Evolutionary conservation across 1,284 basidiomycete species (phyloP).

Genomic region (Malassezia yamatoensis): DNA sequence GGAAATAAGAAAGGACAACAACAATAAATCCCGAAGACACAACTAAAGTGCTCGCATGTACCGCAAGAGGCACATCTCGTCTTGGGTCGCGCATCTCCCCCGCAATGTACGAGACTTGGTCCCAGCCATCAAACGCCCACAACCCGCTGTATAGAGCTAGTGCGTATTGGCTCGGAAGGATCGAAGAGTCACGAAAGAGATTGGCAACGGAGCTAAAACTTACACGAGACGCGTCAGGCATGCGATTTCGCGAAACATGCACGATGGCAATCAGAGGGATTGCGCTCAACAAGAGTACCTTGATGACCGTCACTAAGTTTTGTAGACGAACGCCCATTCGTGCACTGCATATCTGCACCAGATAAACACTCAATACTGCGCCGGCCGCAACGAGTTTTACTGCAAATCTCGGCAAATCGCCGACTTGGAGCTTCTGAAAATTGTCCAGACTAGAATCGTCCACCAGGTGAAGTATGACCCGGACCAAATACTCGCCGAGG

Average conservation of each 20-base stretch:
- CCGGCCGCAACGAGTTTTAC: conserved; percentile 73
- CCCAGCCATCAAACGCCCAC: conserved; percentile 94
- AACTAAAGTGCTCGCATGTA: conserved; percentile 74
- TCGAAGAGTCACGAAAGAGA: conserved; percentile 65
- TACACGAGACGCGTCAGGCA: conserved; percentile 20
- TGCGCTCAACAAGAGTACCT: conserved; percentile 52
- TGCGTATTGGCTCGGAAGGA: conserved; percentile 72
- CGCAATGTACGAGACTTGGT: conserved; percentile 66
- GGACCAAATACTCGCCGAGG: conserved; percentile 67
- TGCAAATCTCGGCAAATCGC: conserved; percentile 79
- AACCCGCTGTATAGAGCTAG: conserved; percentile 87
- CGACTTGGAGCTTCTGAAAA: conserved; percentile 60
- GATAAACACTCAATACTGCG: conserved; percentile 63
- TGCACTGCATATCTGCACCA: conserved; percentile 67
- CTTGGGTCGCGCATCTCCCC: conserved; percentile 63
- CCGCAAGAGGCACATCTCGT: conserved; percentile 78
- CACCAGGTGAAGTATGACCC: conserved; percentile 51
- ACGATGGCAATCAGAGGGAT: conserved; percentile 59
- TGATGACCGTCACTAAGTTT: conserved; percentile 74
- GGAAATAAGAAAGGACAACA: conserved; percentile 82
- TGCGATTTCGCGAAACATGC: conserved; percentile 58
- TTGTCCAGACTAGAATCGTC: conserved; percentile 50
- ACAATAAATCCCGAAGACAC: conserved; percentile 70
- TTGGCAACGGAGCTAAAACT: conserved; percentile 25
- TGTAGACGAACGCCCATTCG: conserved; percentile 71